A percentile compares a stretch with the other conserved stretches of the same genome.
These are phyloP conservation scores for Cystobasidium ongulense DNA, from an alignment of 768 basidiomycete species.

Conservation along the genomic window DNA sequence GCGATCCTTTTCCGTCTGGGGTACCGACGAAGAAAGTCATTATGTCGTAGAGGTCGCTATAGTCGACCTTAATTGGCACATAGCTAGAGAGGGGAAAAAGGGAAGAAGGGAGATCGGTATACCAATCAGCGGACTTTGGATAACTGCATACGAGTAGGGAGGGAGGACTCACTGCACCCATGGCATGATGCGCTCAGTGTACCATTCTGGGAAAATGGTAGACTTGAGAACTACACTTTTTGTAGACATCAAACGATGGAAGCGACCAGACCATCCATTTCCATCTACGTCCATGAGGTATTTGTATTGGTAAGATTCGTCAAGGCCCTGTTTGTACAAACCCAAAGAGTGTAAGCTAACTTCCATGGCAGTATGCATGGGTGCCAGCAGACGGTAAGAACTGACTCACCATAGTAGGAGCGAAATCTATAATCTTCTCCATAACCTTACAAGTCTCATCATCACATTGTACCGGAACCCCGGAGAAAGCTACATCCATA, in stretches of 20 bases:
- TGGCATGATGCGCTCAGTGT: conserved; percentile 37
- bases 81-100: conserved; percentile 29
- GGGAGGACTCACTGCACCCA: conserved; percentile 21
- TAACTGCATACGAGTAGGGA: not conserved
- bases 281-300: conserved; percentile 37
- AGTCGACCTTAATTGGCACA: conserved; percentile 39
- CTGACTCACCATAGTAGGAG: conserved; percentile 40
- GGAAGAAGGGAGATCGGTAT: conserved; percentile 15
- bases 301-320: conserved; percentile 42
- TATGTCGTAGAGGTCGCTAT: conserved; percentile 40
- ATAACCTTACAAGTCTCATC: conserved; percentile 39
- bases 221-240: conserved; percentile 57
- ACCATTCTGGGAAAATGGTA: conserved; percentile 40
- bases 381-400: not conserved
- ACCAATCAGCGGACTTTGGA: conserved; percentile 18
- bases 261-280: conserved; percentile 39
- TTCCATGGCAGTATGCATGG: not conserved
- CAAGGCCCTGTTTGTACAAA: conserved; percentile 4
- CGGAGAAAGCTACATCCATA: conserved; percentile 41
- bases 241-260: conserved; percentile 61
- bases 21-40: conserved; percentile 38
- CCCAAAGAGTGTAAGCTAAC: not conserved
- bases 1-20: conserved; percentile 34
- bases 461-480: conserved; percentile 41
- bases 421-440: conserved; percentile 37